phyloP scores from a whole-genome alignment of 1,139 yeast genomes.

The Candida glucosophila region DNA sequence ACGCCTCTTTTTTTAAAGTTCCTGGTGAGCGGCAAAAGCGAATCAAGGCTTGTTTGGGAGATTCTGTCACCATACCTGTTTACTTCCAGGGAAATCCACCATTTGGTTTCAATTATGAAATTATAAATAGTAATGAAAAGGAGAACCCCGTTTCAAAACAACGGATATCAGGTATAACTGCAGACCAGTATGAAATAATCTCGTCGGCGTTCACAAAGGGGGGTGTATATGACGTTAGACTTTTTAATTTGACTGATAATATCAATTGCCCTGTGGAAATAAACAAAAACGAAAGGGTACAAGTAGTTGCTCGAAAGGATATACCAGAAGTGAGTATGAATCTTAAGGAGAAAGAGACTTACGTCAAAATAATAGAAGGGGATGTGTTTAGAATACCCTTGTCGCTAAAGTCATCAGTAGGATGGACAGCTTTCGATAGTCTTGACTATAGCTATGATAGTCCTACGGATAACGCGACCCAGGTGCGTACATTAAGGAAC shows the following conservation, averaged over 20 bases:
- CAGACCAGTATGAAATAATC: slow-evolving; percentile 27
- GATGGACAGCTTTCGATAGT: slow-evolving; percentile 15
- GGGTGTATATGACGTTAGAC: slow-evolving; percentile 57
- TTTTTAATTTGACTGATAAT: slow-evolving; percentile 62
- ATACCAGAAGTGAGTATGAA: slow-evolving; percentile 37
- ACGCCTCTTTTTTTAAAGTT: slow-evolving; percentile 20
- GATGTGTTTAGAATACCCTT: slow-evolving; percentile 51
- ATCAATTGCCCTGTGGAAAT: slow-evolving; percentile 66
- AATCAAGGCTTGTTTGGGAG: slow-evolving; percentile 33
- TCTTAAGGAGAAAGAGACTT: slow-evolving; percentile 13
- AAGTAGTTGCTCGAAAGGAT: slow-evolving; percentile 56
- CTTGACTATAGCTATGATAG: slow-evolving; percentile 17
- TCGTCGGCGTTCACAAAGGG: slow-evolving; percentile 55
- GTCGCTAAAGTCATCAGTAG: slow-evolving; percentile 24
- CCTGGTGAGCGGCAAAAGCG: slow-evolving; percentile 8
- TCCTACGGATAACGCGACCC: slow-evolving; percentile 15
- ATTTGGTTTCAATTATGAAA: slow-evolving; percentile 51
- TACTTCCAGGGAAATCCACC: slow-evolving; percentile 73
- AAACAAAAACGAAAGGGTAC: slow-evolving; percentile 44
- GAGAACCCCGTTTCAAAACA: slow-evolving; percentile 35
- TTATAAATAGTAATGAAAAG: slow-evolving; percentile 28
- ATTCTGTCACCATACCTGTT: slow-evolving; percentile 37
- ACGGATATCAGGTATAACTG: slow-evolving; percentile 34
- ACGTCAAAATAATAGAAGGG: slow-evolving; percentile 51
- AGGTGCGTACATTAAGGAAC: slow-evolving; percentile 19